Evolutionary conservation across 129 eudicot species (phyloP), one percentile per base, ranked within the genome.

Genomic region (Arctium lappa): DNA sequence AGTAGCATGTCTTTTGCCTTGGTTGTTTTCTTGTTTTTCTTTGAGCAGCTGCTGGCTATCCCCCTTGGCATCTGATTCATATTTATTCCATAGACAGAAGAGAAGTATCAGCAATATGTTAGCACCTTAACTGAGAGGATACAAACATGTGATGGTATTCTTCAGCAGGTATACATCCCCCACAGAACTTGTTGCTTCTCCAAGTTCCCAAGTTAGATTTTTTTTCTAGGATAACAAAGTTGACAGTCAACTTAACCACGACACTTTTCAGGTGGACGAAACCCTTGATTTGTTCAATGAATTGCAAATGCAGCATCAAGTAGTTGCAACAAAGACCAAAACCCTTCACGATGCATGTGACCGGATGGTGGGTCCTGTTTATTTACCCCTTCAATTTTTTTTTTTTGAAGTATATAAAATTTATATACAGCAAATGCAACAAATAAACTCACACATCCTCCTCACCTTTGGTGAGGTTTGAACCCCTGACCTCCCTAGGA

Each of bases 281-380:
- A 95, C 99, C 79, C 97, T 95, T 84, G 99, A 95, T 68, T 80
- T 95, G 77, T 95, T 95, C 85, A 88, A 91, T 86, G 99, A 93
- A 56, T 90, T 95, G 77, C 97, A 95, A 82, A 85, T 89, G 87
- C 99, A 95, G 85, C 99, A 95, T 93, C 93, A 95, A 82, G 97
- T 95, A 69, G 99, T 95, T 46, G 97, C 97, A 81, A 93, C 93
- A 65, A 95, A 95, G 86, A 95, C 99, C 73, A 95, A 93, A 88
- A 93, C 99, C 36, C 97, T 95, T 77, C 99, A 93, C 85, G 99
- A 95, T 89, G 99, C 97, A 81, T 95, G 99, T 74, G 99, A 95
- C 74, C 85, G 98, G 85, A 76, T 95, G 99, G 99, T 95, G 75
- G 88, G 11, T 29, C 78, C 38, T 40, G 39, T 76, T 81, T 74